These are phyloP conservation scores for Podospora bellae-mahoneyi DNA, from an alignment of 495 filamentous ascomycete species.

Conservation along the genomic window DNA sequence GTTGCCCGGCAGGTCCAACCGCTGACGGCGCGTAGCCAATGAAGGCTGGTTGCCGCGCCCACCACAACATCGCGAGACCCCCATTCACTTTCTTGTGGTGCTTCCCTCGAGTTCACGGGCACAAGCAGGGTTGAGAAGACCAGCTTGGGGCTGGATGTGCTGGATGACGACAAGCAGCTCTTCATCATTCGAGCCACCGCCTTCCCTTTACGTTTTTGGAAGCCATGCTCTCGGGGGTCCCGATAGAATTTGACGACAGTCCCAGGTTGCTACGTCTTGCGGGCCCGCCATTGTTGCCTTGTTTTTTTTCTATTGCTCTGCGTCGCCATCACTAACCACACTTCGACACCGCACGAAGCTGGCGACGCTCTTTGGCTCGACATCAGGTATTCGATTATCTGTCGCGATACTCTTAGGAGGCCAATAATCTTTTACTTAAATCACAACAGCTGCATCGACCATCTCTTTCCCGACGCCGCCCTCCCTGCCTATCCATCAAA, in stretches of 20 bases:
- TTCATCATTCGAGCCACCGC: slow-evolving; percentile 12
- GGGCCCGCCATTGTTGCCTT: slow-evolving; percentile 21
- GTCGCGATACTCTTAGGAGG: background rate
- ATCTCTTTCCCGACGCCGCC: slow-evolving; percentile 22
- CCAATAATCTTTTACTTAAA: slow-evolving; percentile 28
- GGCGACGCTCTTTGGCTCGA: slow-evolving; percentile 3
- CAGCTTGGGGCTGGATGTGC: slow-evolving; percentile 18
- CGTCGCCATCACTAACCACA: slow-evolving; percentile 4
- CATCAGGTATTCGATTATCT: slow-evolving; percentile 1
- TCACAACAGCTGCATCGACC: slow-evolving; percentile 35
- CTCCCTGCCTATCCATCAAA: slow-evolving; percentile 14
- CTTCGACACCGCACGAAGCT: slow-evolving; percentile 1
- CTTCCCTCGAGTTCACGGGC: slow-evolving; percentile 14
- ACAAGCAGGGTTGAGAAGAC: background rate
- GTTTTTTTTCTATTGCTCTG: slow-evolving; percentile 21
- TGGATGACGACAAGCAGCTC: slow-evolving; percentile 6
- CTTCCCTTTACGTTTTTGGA: slow-evolving; percentile 13
- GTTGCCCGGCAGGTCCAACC: slow-evolving; percentile 31
- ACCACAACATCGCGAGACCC: slow-evolving; percentile 37
- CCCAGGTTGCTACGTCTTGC: slow-evolving; percentile 5
- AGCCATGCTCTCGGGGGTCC: slow-evolving; percentile 17
- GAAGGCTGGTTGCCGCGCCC: slow-evolving; percentile 22
- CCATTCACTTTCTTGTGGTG: slow-evolving; percentile 14
- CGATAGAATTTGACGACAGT: slow-evolving; percentile 17
- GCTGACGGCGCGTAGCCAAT: slow-evolving; percentile 27